phyloP scores from a whole-genome alignment of 768 basidiomycete species.

The Gymnopilus dilepis region DNA sequence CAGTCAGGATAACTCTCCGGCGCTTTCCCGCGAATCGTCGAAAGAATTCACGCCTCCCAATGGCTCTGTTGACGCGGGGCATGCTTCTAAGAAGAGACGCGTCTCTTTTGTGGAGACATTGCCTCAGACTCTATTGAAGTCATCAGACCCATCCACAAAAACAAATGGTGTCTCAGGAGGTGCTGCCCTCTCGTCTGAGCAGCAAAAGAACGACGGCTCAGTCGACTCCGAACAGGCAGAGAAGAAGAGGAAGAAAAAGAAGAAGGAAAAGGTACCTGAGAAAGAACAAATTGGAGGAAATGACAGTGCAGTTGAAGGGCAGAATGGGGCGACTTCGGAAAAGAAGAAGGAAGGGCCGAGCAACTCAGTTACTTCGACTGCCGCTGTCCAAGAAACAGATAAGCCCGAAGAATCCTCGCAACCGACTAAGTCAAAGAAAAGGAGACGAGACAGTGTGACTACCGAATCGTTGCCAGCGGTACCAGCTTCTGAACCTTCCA shows the following conservation, averaged over 20 bases:
- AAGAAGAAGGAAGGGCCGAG: constrained; percentile 21
- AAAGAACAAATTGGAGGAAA: not conserved
- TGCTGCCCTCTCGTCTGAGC: not conserved
- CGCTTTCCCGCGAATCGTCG: not conserved
- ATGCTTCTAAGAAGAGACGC: constrained; percentile 23
- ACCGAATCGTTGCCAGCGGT: not conserved
- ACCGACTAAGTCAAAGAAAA: constrained; percentile 20
- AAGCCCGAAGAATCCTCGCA: not conserved
- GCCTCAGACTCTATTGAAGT: not conserved
- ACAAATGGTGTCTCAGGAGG: not conserved
- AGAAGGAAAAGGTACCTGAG: constrained; percentile 9
- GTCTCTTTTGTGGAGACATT: constrained; percentile 26
- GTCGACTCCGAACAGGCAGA: not conserved
- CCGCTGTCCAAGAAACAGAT: not conserved
- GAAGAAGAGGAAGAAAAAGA: constrained; percentile 18
- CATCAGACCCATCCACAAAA: constrained; percentile 4
- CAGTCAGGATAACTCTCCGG: constrained; percentile 4
- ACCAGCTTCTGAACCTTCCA: not conserved
- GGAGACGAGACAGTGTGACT: not conserved
- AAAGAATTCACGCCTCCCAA: not conserved
- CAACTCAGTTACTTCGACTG: not conserved
- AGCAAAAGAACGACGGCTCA: not conserved
- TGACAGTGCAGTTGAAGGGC: not conserved
- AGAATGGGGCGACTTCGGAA: constrained; percentile 3
- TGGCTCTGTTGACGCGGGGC: constrained; percentile 8